phyloP scores from a whole-genome alignment of 345 rosid genomes.

The Euphorbia peplus region DNA sequence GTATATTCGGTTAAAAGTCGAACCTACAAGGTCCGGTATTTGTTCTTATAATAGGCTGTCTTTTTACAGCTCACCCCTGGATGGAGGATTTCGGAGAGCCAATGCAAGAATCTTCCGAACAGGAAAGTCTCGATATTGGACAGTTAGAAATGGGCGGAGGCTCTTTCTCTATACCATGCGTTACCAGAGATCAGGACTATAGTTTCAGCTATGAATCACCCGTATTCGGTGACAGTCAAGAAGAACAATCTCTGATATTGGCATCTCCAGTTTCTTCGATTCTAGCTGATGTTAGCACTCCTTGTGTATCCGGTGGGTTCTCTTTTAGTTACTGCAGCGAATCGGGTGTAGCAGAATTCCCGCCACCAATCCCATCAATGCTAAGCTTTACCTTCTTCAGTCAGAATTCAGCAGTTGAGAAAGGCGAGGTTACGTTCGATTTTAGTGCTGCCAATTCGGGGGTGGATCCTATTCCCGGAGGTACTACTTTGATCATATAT shows the following conservation, averaged over 20 bases:
- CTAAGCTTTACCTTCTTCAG: constrained; percentile 68
- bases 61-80: constrained; percentile 66
- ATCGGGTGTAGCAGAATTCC: constrained; percentile 32
- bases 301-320: constrained; percentile 40
- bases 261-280: constrained; percentile 59
- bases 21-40: background rate
- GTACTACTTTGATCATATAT: constrained; percentile 22
- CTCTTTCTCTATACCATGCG: constrained; percentile 38
- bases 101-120: constrained; percentile 33
- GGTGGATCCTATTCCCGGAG: constrained; percentile 33
- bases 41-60: constrained; percentile 10
- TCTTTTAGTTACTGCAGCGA: constrained; percentile 49
- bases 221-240: constrained; percentile 15
- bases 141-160: constrained; percentile 39
- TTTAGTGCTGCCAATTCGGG: constrained; percentile 14
- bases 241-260: constrained; percentile 32
- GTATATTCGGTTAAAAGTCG: background rate
- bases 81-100: constrained; percentile 44
- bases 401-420: constrained; percentile 33
- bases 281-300: constrained; percentile 27
- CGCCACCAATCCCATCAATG: constrained; percentile 51
- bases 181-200: constrained; percentile 47
- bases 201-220: constrained; percentile 49
- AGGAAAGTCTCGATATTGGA: constrained; percentile 28
- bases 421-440: constrained; percentile 10